Percentiles rank a stretch among this genome's conserved stretches.
These are phyloP conservation scores for Claviceps fusiformis DNA, from an alignment of 2,329 filamentous ascomycete genomes.

Conservation along the genomic window DNA sequence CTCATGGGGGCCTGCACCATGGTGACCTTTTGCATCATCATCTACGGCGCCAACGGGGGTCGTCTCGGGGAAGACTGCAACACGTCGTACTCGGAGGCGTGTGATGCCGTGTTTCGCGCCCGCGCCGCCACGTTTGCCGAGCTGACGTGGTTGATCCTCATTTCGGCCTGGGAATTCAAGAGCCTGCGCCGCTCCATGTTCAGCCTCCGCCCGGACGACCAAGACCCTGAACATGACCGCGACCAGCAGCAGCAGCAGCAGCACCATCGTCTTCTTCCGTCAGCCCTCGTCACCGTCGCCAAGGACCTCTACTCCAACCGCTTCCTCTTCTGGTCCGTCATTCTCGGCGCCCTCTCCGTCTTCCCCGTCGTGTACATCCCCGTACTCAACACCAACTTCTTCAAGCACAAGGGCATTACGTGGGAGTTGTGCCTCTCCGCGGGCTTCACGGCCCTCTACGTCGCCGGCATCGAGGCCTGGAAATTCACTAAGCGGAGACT, in stretches of 20 bases:
- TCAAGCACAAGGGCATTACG: conserved; percentile 56
- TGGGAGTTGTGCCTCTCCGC: conserved; percentile 67
- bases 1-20: conserved; percentile 62
- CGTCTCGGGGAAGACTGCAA: conserved; percentile 51
- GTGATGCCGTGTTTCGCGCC: conserved; percentile 51
- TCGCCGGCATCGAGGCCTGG: conserved; percentile 57
- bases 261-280: conserved; percentile 19
- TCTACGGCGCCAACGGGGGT: conserved; percentile 42
- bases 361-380: conserved; percentile 63
- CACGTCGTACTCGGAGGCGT: conserved; percentile 38
- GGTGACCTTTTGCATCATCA: conserved; percentile 51
- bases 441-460: conserved; percentile 48
- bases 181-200: conserved; percentile 60
- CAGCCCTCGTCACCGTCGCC: conserved; percentile 26
- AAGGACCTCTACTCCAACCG: conserved; percentile 54
- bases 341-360: conserved; percentile 45
- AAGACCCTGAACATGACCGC: conserved; percentile 7
- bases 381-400: conserved; percentile 53
- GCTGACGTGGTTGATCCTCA: conserved; percentile 59
- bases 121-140: conserved; percentile 61
- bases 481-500: conserved; percentile 52
- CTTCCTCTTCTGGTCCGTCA: conserved; percentile 56
- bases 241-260: not conserved
- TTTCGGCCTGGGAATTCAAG: conserved; percentile 69
- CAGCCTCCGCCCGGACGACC: conserved; percentile 43